Percentiles rank a stretch among this genome's conserved stretches.
Conservation (phyloP, 2,329 filamentous ascomycete genomes). For the Diplodia intermedia region DNA sequence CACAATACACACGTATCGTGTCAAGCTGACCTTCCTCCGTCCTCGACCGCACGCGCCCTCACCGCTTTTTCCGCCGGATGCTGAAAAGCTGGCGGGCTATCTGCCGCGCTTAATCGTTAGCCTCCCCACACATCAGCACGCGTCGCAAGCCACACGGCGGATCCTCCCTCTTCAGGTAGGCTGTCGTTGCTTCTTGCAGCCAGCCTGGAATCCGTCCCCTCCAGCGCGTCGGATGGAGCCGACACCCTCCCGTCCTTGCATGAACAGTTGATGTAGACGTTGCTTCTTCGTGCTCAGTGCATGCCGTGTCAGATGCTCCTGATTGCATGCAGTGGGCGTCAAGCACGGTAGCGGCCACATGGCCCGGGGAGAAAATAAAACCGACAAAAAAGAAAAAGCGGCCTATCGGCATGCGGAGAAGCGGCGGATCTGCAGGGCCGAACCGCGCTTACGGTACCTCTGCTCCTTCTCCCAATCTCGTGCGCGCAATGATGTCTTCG, state of each 20-base stretch:
- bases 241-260: slow-evolving; percentile 18
- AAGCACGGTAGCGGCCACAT: background rate
- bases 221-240: slow-evolving; percentile 3
- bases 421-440: slow-evolving; percentile 26
- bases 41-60: background rate
- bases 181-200: slow-evolving; percentile 9
- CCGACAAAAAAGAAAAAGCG: background rate
- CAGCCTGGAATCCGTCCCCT: background rate
- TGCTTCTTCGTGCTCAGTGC: background rate
- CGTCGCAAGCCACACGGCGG: slow-evolving; percentile 1
- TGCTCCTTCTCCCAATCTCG: background rate
- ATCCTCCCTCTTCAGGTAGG: background rate
- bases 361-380: background rate
- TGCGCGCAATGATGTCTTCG: background rate
- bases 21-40: slow-evolving; percentile 2
- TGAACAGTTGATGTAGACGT: background rate
- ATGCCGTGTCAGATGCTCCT: background rate
- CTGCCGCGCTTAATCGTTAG: background rate
- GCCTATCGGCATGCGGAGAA: background rate
- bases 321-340: background rate
- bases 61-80: slow-evolving; percentile 19
- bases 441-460: slow-evolving; percentile 20
- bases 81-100: background rate
- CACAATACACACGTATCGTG: slow-evolving; percentile 7
- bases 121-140: background rate